Evolutionary conservation across 306 rosid species (phyloP), one percentile per base, ranked within the genome.

Genomic region (Bauhinia variegata): DNA sequence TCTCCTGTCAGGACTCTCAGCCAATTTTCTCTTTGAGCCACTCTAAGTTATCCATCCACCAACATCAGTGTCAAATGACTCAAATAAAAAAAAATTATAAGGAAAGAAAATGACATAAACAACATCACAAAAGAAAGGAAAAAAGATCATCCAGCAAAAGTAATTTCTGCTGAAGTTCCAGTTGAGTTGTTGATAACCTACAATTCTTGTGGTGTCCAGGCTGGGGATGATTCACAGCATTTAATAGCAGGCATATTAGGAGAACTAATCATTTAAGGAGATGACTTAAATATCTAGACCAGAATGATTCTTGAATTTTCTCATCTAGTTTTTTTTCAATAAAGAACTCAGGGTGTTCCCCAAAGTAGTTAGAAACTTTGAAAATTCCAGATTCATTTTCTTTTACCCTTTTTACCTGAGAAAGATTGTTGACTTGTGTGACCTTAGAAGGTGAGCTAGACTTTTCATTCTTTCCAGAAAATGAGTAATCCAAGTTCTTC

Each of bases 1-100:
- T 67, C 51, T 72, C 67, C 71, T 59, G 54, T 70, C 61, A 71
- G 82, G 79, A 57, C 83, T 76, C 68, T 44, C 63, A 41, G 65
- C 63, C 11, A 15, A 56, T 50, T 63, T 72, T 71, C 59, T 78
- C 60, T 37, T 64, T 33, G 70, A 31, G 32, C 75, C 65, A 49
- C 63, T 73, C 86, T 5, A 71, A 51, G 50, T 52, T 53, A 80
- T 42, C 49, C 81, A 79, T 67, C 33, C 63, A 72, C 34, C 67
- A 79, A 74, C 54, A 76, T 55, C 37, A 78, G 57, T 41, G 75
- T 70, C 34, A 78, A 69, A 77, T 42, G 41, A 47, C 58, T 41
- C 28, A 23, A 23, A 23, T 23, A 1, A 23, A 71, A 28, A 54
- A 43, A 28, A 54, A 36, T 28, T 33, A 18, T 23, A 38, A 58